These are phyloP conservation scores for Lagenidium giganteum DNA, from an alignment of 352 stramenopile genomes.

Conservation along the genomic window DNA sequence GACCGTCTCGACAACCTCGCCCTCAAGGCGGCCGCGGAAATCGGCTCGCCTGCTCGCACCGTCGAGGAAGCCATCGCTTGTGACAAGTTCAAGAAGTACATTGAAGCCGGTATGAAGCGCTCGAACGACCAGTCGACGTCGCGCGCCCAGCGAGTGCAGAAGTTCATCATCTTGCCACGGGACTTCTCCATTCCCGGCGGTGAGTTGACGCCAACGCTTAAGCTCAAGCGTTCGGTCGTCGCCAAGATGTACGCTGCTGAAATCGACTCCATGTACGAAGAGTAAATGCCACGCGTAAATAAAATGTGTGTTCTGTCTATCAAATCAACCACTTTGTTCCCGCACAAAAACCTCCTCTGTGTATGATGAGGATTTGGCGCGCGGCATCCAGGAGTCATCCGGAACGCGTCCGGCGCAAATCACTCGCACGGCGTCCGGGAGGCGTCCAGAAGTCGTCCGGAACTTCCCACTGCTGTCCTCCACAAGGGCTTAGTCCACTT, in stretches of 20 bases:
- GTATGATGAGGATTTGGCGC: no score
- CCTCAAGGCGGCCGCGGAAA: constrained; percentile 52
- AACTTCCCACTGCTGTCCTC: no score
- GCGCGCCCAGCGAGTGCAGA: constrained; percentile 60
- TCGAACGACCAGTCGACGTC: constrained; percentile 51
- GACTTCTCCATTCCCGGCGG: constrained; percentile 86
- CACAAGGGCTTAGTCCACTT: no score
- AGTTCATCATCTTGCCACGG: constrained; percentile 66
- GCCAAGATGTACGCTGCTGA: constrained; percentile 82
- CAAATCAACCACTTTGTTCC: neutral
- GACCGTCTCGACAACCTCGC: constrained; percentile 69
- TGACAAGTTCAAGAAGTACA: constrained; percentile 68
- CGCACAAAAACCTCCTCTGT: no score
- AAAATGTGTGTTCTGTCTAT: neutral
- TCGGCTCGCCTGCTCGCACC: constrained; percentile 63
- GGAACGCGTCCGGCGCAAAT: no score
- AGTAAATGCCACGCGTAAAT: constrained; percentile 10
- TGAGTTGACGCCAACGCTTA: constrained; percentile 93
- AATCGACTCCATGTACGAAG: constrained; percentile 85
- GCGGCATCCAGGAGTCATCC: no score
- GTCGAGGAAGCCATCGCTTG: constrained; percentile 71
- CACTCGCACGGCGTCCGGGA: no score
- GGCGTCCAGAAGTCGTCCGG: no score
- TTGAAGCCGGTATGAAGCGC: constrained; percentile 61
- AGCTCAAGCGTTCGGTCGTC: constrained; percentile 89